phyloP scores from a whole-genome alignment of 2,329 filamentous ascomycete genomes.

The Ascochyta viciae-villosae region DNA sequence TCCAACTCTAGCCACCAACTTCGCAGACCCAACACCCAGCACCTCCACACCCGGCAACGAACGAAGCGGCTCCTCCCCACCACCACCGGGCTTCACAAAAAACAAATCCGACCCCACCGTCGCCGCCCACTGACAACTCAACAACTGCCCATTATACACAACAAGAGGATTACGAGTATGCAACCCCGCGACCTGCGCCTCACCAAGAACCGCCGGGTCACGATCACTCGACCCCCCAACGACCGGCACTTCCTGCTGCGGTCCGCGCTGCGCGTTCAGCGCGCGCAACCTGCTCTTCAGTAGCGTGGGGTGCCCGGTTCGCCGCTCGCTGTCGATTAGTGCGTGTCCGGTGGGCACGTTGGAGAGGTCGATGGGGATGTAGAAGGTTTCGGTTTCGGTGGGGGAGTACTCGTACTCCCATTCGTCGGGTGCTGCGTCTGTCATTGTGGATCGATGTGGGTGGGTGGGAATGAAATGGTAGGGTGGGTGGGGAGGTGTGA shows the following conservation, averaged over 20 bases:
- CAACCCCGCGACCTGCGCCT: conserved; percentile 82
- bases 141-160: conserved; percentile 79
- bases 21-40: conserved; percentile 72
- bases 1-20: conserved; percentile 72
- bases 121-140: conserved; percentile 80
- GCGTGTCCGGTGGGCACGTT: conserved; percentile 39
- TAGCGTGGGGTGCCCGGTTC: conserved; percentile 33
- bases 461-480: background rate
- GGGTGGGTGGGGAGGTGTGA: background rate
- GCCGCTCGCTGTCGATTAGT: conserved; percentile 25
- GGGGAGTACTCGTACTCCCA: conserved; percentile 67
- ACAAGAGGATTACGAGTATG: conserved; percentile 79
- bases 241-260: conserved; percentile 11
- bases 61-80: conserved; percentile 53
- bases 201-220: conserved; percentile 35
- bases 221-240: conserved; percentile 20
- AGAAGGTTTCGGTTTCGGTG: conserved; percentile 64
- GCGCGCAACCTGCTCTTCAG: conserved; percentile 41
- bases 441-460: background rate
- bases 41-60: conserved; percentile 67
- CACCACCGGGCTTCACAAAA: conserved; percentile 56
- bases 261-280: conserved; percentile 31
- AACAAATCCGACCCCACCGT: conserved; percentile 86
- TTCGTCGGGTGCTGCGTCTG: conserved; percentile 47
- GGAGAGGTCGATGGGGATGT: conserved; percentile 66